Conservation (phyloP, 164 flowering plant genomes). For the Magnolia officinalis region DNA sequence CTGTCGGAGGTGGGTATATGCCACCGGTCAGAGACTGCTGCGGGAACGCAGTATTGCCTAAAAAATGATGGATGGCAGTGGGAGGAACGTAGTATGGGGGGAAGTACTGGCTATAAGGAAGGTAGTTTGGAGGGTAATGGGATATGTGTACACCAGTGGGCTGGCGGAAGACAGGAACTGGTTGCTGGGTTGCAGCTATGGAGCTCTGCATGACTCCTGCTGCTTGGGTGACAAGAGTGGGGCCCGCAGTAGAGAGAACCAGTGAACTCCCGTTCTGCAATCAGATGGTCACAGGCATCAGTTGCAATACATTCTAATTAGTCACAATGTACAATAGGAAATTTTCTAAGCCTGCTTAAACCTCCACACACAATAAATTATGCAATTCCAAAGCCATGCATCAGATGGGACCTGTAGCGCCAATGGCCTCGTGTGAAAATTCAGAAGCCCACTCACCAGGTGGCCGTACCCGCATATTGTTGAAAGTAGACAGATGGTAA, state of each 20-base stretch:
- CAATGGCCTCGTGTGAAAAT: no score
- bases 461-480: no score
- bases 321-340: neutral
- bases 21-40: constrained; percentile 56
- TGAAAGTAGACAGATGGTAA: no score
- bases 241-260: constrained; percentile 54
- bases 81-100: constrained; percentile 74
- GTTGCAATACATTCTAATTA: neutral
- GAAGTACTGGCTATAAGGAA: constrained; percentile 68
- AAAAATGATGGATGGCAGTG: constrained; percentile 68
- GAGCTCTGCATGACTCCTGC: constrained; percentile 78
- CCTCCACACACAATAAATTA: no score
- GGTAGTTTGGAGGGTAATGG: constrained; percentile 70
- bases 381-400: no score
- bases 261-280: constrained; percentile 63
- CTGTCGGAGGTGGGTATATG: constrained; percentile 55
- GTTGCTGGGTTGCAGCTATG: constrained; percentile 64
- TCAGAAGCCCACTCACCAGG: no score
- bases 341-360: no score
- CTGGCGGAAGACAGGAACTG: constrained; percentile 72
- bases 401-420: no score
- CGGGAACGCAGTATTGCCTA: constrained; percentile 68
- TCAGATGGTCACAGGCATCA: neutral
- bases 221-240: constrained; percentile 61
- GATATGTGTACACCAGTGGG: constrained; percentile 69